Conservation (phyloP, 495 filamentous ascomycete genomes). For the Penicillium herquei region DNA sequence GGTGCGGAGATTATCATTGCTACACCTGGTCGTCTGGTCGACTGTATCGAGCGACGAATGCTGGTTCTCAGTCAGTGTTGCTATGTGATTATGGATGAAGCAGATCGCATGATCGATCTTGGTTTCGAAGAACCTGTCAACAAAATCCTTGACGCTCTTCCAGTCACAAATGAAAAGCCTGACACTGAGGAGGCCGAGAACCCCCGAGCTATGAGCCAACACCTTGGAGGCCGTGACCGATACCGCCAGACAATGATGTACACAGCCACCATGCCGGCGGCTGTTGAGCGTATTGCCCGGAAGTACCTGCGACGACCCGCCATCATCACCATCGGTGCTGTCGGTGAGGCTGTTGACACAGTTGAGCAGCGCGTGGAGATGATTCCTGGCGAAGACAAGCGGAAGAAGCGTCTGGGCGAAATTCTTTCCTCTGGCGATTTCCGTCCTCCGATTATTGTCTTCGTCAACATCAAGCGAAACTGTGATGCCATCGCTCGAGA, state of each 20-base stretch:
- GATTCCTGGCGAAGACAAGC: constrained; percentile 87
- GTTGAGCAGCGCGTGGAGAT: constrained; percentile 97
- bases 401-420: constrained; percentile 93
- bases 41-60: constrained; percentile 92
- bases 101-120: constrained; percentile 98
- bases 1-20: constrained; percentile 99
- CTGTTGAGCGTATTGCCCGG: constrained; percentile 91
- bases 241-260: constrained; percentile 99
- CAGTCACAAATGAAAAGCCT: constrained; percentile 92
- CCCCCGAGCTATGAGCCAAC: constrained; percentile 76
- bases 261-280: constrained; percentile 94
- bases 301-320: constrained; percentile 94
- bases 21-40: constrained; percentile 93
- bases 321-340: constrained; percentile 91
- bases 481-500: constrained; percentile 94
- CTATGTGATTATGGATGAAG: constrained; percentile 98
- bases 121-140: constrained; percentile 98
- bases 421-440: constrained; percentile 87
- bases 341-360: constrained; percentile 97
- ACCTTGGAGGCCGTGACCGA: constrained; percentile 76
- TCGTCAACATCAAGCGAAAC: constrained; percentile 99
- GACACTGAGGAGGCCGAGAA: constrained; percentile 94
- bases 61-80: constrained; percentile 93
- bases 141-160: constrained; percentile 97
- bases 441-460: constrained; percentile 92